These are phyloP conservation scores for Pythium grandisporangium DNA, from an alignment of 352 stramenopile genomes.

Conservation along the genomic window DNA sequence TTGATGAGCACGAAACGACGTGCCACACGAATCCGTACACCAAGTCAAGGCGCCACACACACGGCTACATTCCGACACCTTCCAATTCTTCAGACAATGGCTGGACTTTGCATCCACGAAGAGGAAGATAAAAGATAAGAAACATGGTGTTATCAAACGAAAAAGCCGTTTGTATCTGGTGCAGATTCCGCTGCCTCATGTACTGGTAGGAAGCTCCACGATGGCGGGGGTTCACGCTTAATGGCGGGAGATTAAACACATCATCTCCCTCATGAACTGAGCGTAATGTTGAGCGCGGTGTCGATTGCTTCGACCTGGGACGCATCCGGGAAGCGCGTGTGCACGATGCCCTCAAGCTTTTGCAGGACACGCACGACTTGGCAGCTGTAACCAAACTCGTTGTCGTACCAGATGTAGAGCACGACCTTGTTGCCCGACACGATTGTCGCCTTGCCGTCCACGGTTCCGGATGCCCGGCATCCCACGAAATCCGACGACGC, in stretches of 20 bases:
- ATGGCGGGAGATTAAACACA: too few species aligned
- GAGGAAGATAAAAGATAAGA: too few species aligned
- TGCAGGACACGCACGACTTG: slow-evolving; percentile 81
- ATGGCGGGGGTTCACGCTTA: too few species aligned
- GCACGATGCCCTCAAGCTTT: slow-evolving; percentile 66
- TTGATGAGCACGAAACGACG: slow-evolving; percentile 8
- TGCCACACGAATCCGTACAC: background rate
- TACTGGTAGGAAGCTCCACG: too few species aligned
- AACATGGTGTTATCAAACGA: too few species aligned
- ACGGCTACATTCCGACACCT: too few species aligned
- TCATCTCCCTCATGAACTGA: too few species aligned
- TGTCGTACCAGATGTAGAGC: slow-evolving; percentile 89
- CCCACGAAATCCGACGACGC: slow-evolving; percentile 83
- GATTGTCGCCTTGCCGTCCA: slow-evolving; percentile 83
- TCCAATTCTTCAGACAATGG: too few species aligned
- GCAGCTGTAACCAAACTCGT: slow-evolving; percentile 86
- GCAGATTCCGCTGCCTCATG: too few species aligned
- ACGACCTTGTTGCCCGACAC: slow-evolving; percentile 79
- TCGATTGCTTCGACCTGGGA: slow-evolving; percentile 65
- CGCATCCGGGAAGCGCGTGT: slow-evolving; percentile 61
- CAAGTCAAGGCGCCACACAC: too few species aligned
- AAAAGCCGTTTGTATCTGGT: too few species aligned
- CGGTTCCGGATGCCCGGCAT: slow-evolving; percentile 53
- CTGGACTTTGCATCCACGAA: too few species aligned
- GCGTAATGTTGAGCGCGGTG: slow-evolving; percentile 35